These are phyloP conservation scores for Suhomyces tanzawaensis DNA, from an alignment of 805 yeast species.

Conservation along the genomic window DNA sequence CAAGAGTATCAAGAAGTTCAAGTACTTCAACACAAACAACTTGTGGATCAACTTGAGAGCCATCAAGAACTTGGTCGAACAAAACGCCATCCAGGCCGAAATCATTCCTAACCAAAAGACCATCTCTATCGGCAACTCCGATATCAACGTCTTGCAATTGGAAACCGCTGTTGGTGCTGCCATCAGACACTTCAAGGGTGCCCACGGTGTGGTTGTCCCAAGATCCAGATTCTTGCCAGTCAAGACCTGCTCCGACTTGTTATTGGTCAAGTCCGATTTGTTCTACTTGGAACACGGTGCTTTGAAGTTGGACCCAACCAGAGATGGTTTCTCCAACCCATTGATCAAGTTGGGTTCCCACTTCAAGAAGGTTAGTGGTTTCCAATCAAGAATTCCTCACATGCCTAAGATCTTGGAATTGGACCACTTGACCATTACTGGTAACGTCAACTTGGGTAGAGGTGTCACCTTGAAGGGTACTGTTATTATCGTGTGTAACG, in stretches of 20 bases:
- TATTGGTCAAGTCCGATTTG: constrained; percentile 92
- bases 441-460: constrained; percentile 90
- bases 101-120: constrained; percentile 94
- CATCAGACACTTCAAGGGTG: constrained; percentile 89
- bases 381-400: constrained; percentile 86
- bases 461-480: constrained; percentile 92
- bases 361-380: constrained; percentile 91
- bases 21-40: constrained; percentile 96
- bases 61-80: constrained; percentile 85
- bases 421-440: constrained; percentile 96
- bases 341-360: constrained; percentile 94
- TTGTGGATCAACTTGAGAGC: constrained; percentile 96
- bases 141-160: constrained; percentile 84
- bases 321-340: constrained; percentile 91
- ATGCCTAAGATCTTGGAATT: constrained; percentile 96
- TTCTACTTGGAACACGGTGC: constrained; percentile 91
- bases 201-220: constrained; percentile 98
- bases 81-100: constrained; percentile 79
- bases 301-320: constrained; percentile 72
- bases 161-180: constrained; percentile 99
- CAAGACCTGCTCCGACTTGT: constrained; percentile 92
- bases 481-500: constrained; percentile 95
- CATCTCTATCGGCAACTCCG: constrained; percentile 71
- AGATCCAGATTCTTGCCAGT: constrained; percentile 97
- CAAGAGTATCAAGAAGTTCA: constrained; percentile 96